Evolutionary conservation across 345 rosid species (phyloP).

Genomic region (Camelina neglecta): DNA sequence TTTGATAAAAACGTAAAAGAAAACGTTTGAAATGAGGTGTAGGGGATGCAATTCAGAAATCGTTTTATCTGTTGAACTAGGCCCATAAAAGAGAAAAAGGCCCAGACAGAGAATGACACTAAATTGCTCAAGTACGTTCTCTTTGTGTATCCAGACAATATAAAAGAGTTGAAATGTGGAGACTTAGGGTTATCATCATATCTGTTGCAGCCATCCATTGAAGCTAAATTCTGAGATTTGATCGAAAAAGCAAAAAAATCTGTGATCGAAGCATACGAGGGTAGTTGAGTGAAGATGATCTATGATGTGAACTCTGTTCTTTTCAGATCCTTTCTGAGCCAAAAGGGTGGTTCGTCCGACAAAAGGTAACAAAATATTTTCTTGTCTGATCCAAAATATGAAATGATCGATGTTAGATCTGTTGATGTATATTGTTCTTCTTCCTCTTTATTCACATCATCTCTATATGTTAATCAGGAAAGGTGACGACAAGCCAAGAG

Average conservation of each 20-base stretch:
- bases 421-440: not conserved
- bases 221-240: slow-evolving; percentile 1
- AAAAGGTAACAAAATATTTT: slow-evolving; percentile 58
- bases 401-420: slow-evolving; percentile 3
- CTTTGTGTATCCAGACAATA: slow-evolving; percentile 1
- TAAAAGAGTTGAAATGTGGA: slow-evolving; percentile 17
- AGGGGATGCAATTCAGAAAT: not conserved
- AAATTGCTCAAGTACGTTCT: not conserved
- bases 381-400: not conserved
- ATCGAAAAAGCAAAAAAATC: not conserved
- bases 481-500: slow-evolving; percentile 93
- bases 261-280: slow-evolving; percentile 2
- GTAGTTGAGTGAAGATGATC: slow-evolving; percentile 59
- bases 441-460: not conserved
- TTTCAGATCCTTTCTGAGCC: slow-evolving; percentile 95
- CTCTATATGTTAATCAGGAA: slow-evolving; percentile 53
- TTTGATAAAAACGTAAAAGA: not conserved
- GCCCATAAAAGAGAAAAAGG: slow-evolving; percentile 23
- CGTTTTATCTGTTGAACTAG: not conserved
- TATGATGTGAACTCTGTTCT: slow-evolving; percentile 95
- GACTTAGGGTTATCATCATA: slow-evolving; percentile 20
- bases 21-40: not conserved
- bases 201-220: slow-evolving; percentile 25
- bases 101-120: slow-evolving; percentile 6
- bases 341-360: slow-evolving; percentile 90